Evolutionary conservation across 2,329 filamentous ascomycete genomes (phyloP).

Genomic region (Aspergillus neoniger): DNA sequence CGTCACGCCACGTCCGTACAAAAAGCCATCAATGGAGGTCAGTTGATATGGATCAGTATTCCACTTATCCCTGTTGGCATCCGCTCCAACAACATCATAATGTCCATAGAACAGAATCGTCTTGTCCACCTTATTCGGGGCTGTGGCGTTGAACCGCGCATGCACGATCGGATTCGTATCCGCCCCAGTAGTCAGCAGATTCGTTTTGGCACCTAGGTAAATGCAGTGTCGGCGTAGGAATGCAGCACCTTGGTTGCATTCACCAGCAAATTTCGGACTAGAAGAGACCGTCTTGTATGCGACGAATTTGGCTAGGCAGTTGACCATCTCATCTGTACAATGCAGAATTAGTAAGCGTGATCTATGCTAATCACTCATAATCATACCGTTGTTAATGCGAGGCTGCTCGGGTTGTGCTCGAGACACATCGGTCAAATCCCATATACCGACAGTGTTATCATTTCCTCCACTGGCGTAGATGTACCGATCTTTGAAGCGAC

Average conservation of each 20-base stretch:
- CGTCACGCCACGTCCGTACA: constrained; percentile 94
- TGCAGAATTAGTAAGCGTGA: constrained; percentile 15
- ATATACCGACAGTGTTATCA: constrained; percentile 84
- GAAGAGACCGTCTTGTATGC: constrained; percentile 91
- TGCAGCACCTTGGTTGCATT: constrained; percentile 89
- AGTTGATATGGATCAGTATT: constrained; percentile 84
- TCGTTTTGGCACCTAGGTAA: constrained; percentile 83
- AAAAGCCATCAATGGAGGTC: constrained; percentile 83
- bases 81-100: constrained; percentile 93
- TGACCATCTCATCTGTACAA: constrained; percentile 59
- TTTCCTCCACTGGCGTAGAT: constrained; percentile 95
- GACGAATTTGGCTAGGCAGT: constrained; percentile 80
- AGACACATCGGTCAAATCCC: constrained; percentile 69
- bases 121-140: constrained; percentile 67
- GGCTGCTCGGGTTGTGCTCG: constrained; percentile 47
- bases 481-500: constrained; percentile 68
- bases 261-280: constrained; percentile 79
- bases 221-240: constrained; percentile 90
- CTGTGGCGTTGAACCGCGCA: constrained; percentile 79
- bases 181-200: constrained; percentile 81
- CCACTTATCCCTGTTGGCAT: constrained; percentile 82
- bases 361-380: neutral
- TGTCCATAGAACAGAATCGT: constrained; percentile 96
- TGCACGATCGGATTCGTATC: constrained; percentile 89
- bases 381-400: constrained; percentile 59